Base-by-base conservation (phyloP, 352 stramenopile species). In the Plasmopara viticola region DNA sequence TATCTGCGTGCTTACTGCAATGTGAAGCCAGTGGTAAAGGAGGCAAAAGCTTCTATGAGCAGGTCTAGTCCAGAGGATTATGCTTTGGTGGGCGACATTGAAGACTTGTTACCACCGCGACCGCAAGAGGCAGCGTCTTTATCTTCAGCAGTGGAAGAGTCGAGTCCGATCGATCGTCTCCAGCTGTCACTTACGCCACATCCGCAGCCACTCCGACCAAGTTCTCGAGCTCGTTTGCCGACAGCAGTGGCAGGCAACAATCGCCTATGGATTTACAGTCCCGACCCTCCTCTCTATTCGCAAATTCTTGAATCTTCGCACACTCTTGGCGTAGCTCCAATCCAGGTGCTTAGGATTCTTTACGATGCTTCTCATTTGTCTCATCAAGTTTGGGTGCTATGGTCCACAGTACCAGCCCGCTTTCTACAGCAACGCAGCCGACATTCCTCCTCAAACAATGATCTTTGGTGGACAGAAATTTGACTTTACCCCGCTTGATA, bases 391-490 rank as follows among this genome's bases (percentile, higher is more conserved):
- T 25, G 20, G 1, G 20, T 3, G 20, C 3, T 25, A 25, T 46
- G 15, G 2, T 33, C 30, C 59, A 20, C 56, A 90, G 84, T 70
- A 86, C 47, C 54, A 62, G 55, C 34, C 55, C 25, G 79, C 74
- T 1, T 79, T 70, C 50, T 94, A 86, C 41, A 85, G 76, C 29
- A 59, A 65, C 10, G 37, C 48, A 12, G 47, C 55, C 5, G 79
- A 94, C 55, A 84, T 90, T 14, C 81, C 84, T 10, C 68, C 78
- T 0, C 88, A 89, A 57, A 49, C 78, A 2, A 68, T 92, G 44
- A 51, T 90, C 6, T 94, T 90, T 63, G 82, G 75, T 38, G 81
- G 84, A 6, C 70, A 78, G 35, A 86, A 84, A 33, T 87, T 87
- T 39, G 55, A 74, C 17, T 88, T 94, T 60, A 49, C 50, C 6